A percentile compares a stretch with the other conserved stretches of the same genome.
Evolutionary conservation across 1,284 basidiomycete species (phyloP).

Genomic region (Heterobasidion annosum): DNA sequence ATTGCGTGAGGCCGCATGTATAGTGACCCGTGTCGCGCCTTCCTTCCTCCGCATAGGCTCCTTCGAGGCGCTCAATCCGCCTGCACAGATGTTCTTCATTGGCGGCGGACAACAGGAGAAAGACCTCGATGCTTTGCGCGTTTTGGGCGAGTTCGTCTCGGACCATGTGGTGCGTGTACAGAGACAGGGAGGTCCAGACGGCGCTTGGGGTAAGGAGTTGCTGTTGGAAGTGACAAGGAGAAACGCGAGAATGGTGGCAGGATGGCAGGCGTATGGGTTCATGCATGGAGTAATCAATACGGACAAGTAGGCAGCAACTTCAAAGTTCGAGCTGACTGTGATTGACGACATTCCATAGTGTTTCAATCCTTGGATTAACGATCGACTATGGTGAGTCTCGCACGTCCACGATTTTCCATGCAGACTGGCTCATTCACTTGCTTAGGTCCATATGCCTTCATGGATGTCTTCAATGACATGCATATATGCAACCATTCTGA

Average conservation of each 20-base stretch:
- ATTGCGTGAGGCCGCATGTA: slow-evolving; percentile 67
- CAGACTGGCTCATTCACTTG: slow-evolving; percentile 1
- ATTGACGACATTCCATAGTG: slow-evolving; percentile 30
- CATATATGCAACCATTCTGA: slow-evolving; percentile 97
- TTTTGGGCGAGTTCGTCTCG: slow-evolving; percentile 69
- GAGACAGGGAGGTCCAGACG: slow-evolving; percentile 28
- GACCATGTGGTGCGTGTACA: slow-evolving; percentile 41
- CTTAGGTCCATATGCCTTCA: slow-evolving; percentile 85
- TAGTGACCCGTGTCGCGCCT: slow-evolving; percentile 81
- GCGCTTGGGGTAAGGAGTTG: slow-evolving; percentile 61
- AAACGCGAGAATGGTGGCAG: slow-evolving; percentile 88
- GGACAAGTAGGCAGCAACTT: slow-evolving; percentile 61
- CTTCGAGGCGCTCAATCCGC: slow-evolving; percentile 82
- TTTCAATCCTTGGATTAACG: slow-evolving; percentile 82
- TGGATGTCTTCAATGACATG: slow-evolving; percentile 80
- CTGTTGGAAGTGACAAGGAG: slow-evolving; percentile 71
- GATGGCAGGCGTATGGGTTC: slow-evolving; percentile 91
- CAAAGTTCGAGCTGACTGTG: neutral
- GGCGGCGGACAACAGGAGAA: slow-evolving; percentile 70
- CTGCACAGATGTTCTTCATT: slow-evolving; percentile 57
- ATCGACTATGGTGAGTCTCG: slow-evolving; percentile 74
- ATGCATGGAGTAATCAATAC: slow-evolving; percentile 97
- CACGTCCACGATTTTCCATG: neutral
- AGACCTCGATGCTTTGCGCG: slow-evolving; percentile 64
- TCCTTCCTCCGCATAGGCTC: slow-evolving; percentile 91